phyloP scores from a whole-genome alignment of 305 asterid species.

The Coffea humblotiana region DNA sequence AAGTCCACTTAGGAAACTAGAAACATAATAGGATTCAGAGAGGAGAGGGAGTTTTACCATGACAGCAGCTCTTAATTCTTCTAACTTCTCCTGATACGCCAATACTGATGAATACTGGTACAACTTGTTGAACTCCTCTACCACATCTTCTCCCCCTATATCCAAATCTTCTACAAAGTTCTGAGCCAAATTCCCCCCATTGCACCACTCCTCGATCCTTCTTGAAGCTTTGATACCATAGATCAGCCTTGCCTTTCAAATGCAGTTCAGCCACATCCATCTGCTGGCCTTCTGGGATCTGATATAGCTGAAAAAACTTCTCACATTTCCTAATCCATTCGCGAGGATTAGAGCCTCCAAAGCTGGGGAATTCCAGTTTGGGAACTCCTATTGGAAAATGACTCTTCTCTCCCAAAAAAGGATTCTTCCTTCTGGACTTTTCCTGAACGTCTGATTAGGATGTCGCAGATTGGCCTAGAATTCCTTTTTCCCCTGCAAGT shows the following conservation, averaged over 20 bases:
- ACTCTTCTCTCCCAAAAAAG: no score
- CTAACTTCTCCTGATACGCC: not conserved
- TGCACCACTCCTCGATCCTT: not conserved
- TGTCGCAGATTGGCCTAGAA: no score
- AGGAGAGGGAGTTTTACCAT: not conserved
- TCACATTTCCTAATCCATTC: not conserved
- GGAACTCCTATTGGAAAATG: not conserved
- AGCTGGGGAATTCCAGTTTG: not conserved
- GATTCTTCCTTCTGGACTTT: no score
- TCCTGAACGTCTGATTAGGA: no score
- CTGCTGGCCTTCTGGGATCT: no score
- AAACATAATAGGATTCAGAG: not conserved
- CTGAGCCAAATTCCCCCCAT: not conserved
- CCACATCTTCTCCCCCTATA: no score
- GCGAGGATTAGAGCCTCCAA: not conserved
- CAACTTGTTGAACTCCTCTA: no score
- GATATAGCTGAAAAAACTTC: no score
- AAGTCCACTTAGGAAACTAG: not conserved
- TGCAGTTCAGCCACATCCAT: no score
- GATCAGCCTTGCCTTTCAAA: not conserved
- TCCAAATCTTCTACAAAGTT: not conserved
- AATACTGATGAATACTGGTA: accelerated
- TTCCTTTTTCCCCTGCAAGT: no score
- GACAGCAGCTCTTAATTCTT: not conserved
- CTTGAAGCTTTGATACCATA: not conserved